Percentiles rank a stretch among this genome's conserved stretches.
Evolutionary conservation across 202 grass and related monocot genomes (phyloP).

Genomic region (Setaria viridis): DNA sequence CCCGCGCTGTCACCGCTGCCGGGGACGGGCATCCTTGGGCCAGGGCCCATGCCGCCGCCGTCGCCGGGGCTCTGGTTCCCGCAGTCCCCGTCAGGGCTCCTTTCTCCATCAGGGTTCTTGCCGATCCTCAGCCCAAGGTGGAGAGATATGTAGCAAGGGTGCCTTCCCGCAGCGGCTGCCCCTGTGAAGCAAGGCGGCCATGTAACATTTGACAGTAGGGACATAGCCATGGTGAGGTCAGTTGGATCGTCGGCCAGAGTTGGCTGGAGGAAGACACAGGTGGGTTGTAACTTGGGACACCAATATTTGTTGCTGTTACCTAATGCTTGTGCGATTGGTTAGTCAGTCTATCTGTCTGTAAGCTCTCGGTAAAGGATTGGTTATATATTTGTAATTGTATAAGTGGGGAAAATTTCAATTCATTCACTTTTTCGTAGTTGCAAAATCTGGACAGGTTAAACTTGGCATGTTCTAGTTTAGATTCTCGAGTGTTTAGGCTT

Average conservation of each 20-base stretch:
- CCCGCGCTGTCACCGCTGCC: slow-evolving; percentile 65
- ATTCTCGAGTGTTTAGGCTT: slow-evolving; percentile 47
- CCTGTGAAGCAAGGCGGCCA: slow-evolving; percentile 13
- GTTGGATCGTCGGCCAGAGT: slow-evolving; percentile 21
- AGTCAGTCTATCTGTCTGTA: slow-evolving; percentile 29
- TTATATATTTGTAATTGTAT: slow-evolving; percentile 65
- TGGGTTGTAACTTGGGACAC: slow-evolving; percentile 58
- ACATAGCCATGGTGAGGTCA: slow-evolving; percentile 42
- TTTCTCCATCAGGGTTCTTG: slow-evolving; percentile 87
- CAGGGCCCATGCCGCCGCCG: slow-evolving; percentile 69
- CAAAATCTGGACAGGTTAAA: slow-evolving; percentile 32
- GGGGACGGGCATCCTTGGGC: slow-evolving; percentile 75
- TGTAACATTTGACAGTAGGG: slow-evolving; percentile 63
- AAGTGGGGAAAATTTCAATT: slow-evolving; percentile 54
- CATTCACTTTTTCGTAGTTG: slow-evolving; percentile 52
- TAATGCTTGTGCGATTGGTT: slow-evolving; percentile 48
- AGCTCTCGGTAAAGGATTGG: slow-evolving; percentile 41
- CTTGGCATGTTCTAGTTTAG: slow-evolving; percentile 57
- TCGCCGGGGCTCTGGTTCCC: slow-evolving; percentile 86
- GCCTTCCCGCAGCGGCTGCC: not conserved
- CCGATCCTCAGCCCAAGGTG: slow-evolving; percentile 87
- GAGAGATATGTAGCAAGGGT: slow-evolving; percentile 72
- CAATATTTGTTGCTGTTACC: slow-evolving; percentile 50
- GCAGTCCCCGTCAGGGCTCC: slow-evolving; percentile 80
- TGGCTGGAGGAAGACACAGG: slow-evolving; percentile 46